Evolutionary conservation across 345 rosid genomes (phyloP).

Genomic region (Litchi chinensis): DNA sequence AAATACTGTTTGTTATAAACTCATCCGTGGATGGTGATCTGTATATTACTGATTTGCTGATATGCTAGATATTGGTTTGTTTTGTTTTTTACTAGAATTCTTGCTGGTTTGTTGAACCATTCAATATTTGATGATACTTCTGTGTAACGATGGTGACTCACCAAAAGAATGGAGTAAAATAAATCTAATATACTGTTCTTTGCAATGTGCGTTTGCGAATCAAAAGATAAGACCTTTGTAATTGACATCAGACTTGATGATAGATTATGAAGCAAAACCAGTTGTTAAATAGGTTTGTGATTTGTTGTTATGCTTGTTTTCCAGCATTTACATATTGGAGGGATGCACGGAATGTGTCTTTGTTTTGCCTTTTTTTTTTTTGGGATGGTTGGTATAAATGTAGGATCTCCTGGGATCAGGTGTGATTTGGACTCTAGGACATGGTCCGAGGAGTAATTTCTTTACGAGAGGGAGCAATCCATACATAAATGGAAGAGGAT

Average conservation of each 20-base stretch:
- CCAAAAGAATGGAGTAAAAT: neutral
- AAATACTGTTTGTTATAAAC: conserved; percentile 19
- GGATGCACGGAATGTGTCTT: neutral
- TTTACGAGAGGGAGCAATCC: too few species aligned
- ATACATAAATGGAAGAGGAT: too few species aligned
- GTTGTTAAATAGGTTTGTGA: neutral
- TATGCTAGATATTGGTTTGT: neutral
- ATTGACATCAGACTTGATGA: neutral
- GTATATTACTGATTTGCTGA: conserved; percentile 2
- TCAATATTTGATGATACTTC: neutral
- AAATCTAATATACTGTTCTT: neutral
- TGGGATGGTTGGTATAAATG: too few species aligned
- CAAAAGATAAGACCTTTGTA: neutral
- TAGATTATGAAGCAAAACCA: conserved; percentile 4
- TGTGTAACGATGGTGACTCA: neutral
- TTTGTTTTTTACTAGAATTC: too few species aligned
- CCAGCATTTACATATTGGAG: neutral
- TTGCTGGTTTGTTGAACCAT: neutral
- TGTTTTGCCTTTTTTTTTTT: too few species aligned
- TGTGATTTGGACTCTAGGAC: too few species aligned
- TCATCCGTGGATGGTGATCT: neutral
- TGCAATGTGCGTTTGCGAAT: neutral
- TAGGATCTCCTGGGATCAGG: too few species aligned
- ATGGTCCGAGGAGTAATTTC: too few species aligned
- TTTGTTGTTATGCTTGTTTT: too few species aligned